These are phyloP conservation scores for Trichoderma gracile DNA, from an alignment of 2,329 filamentous ascomycete species.

Conservation along the genomic window DNA sequence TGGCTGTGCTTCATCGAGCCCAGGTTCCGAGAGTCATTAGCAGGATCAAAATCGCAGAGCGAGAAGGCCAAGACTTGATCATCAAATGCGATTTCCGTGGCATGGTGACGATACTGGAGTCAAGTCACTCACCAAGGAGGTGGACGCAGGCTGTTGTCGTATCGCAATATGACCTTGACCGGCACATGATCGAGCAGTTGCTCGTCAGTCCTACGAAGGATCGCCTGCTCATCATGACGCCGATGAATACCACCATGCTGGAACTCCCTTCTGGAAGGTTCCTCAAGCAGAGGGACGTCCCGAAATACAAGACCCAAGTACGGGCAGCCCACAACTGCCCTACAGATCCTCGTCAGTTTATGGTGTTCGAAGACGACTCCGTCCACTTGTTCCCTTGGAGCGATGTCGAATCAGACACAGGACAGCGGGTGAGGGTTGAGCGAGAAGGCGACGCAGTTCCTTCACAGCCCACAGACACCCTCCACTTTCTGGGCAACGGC, in stretches of 20 bases:
- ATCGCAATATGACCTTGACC: neutral
- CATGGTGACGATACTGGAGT: neutral
- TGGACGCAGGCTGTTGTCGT: neutral
- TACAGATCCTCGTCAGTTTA: neutral
- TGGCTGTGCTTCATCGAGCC: neutral
- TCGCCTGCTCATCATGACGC: neutral
- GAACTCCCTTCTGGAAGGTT: conserved; percentile 15
- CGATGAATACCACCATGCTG: neutral
- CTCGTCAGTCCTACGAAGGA: conserved; percentile 20
- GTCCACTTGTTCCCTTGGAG: conserved; percentile 7
- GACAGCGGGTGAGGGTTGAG: neutral
- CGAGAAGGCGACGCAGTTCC: neutral
- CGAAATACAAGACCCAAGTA: neutral
- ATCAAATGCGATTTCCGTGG: conserved; percentile 1
- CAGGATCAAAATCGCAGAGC: neutral
- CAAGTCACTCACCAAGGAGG: neutral
- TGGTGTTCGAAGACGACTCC: conserved; percentile 3
- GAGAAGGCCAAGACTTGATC: neutral
- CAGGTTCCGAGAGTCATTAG: neutral
- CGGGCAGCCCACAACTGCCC: neutral
- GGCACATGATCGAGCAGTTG: neutral
- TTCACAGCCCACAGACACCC: neutral
- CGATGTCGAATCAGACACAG: neutral
- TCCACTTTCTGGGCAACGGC: neutral
- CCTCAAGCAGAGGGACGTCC: neutral